These are phyloP conservation scores for Golubevia pallescens DNA, from an alignment of 1,284 basidiomycete genomes.

Conservation along the genomic window DNA sequence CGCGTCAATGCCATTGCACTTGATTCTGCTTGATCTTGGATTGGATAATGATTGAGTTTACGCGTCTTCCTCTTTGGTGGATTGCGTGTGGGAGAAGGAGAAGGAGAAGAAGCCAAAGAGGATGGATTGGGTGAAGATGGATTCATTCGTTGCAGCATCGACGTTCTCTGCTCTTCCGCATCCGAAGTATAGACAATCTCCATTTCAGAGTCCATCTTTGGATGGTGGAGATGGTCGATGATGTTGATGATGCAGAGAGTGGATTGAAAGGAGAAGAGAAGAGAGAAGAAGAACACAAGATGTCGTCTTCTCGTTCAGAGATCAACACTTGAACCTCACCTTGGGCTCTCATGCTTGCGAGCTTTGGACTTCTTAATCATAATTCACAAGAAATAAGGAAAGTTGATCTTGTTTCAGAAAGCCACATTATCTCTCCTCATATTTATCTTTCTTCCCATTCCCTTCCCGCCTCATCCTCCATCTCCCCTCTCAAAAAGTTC, in stretches of 20 bases:
- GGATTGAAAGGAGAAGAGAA: neutral
- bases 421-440: too few species aligned
- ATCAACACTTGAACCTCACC: neutral
- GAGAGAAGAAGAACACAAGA: neutral
- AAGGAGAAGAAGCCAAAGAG: neutral
- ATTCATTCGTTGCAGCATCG: neutral
- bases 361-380: too few species aligned
- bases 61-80: neutral
- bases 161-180: neutral
- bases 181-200: neutral
- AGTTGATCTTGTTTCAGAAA: too few species aligned
- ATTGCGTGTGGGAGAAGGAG: neutral
- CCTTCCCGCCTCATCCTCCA: too few species aligned
- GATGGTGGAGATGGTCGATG: neutral
- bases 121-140: neutral
- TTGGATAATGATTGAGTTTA: neutral
- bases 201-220: neutral
- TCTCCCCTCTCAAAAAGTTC: too few species aligned
- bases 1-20: too few species aligned
- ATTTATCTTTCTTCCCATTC: too few species aligned
- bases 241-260: neutral
- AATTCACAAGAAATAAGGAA: too few species aligned
- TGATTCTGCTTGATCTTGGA: too few species aligned
- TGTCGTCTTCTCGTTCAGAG: too few species aligned
- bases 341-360: too few species aligned